These are phyloP conservation scores for Trichophyton simii DNA, from an alignment of 2,329 filamentous ascomycete genomes.

Conservation along the genomic window DNA sequence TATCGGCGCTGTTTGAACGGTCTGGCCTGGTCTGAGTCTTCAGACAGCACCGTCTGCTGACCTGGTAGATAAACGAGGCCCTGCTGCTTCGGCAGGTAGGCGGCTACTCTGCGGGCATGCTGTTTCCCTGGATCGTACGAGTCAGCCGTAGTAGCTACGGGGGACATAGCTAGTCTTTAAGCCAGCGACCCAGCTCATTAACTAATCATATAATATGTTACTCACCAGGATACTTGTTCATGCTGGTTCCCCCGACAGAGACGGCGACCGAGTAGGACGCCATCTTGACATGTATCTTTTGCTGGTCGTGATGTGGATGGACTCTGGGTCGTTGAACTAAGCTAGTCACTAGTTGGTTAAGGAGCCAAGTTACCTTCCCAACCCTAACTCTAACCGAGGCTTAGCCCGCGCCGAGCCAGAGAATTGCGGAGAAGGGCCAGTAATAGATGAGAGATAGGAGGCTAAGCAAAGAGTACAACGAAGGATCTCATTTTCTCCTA, in stretches of 20 bases:
- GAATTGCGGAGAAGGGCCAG: too few species aligned
- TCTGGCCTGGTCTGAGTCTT: slow-evolving; percentile 45
- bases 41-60: slow-evolving; percentile 36
- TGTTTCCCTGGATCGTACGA: slow-evolving; percentile 32
- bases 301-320: not conserved
- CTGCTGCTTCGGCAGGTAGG: slow-evolving; percentile 24
- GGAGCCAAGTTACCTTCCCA: not conserved
- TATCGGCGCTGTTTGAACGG: slow-evolving; percentile 49
- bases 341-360: not conserved
- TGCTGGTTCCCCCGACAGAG: slow-evolving; percentile 18
- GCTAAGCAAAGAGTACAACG: too few species aligned
- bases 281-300: not conserved
- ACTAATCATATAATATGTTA: not conserved
- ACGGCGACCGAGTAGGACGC: slow-evolving; percentile 20
- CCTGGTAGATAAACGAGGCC: slow-evolving; percentile 48
- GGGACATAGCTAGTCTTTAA: not conserved
- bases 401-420: too few species aligned
- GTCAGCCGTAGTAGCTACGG: too few species aligned
- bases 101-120: slow-evolving; percentile 37
- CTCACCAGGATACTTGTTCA: slow-evolving; percentile 33
- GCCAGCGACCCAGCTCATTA: too few species aligned
- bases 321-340: not conserved
- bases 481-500: too few species aligned
- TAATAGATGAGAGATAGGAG: too few species aligned
- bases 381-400: too few species aligned